phyloP scores from a whole-genome alignment of 2,329 filamentous ascomycete genomes.

The Trichoderma pleuroti region DNA sequence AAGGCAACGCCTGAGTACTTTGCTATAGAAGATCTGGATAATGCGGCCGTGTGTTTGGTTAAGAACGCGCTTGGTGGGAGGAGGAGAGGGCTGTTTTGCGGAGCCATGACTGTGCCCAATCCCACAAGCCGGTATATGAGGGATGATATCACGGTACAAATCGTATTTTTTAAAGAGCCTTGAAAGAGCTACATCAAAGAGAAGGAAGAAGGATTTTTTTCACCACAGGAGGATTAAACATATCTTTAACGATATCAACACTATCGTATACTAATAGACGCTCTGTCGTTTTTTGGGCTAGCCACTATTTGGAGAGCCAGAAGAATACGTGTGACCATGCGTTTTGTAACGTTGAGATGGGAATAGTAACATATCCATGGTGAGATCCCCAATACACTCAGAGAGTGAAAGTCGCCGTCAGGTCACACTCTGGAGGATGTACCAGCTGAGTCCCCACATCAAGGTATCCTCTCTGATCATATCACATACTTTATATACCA shows the following conservation, averaged over 20 bases:
- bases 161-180: slow-evolving; percentile 58
- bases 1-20: slow-evolving; percentile 51
- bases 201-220: background rate
- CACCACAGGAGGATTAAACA: background rate
- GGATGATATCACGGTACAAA: slow-evolving; percentile 80
- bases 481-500: background rate
- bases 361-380: background rate
- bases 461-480: background rate
- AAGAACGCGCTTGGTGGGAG: slow-evolving; percentile 77
- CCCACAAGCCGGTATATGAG: slow-evolving; percentile 63
- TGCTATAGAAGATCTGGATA: slow-evolving; percentile 69
- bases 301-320: background rate
- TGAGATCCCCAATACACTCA: background rate
- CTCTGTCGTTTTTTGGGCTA: background rate
- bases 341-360: background rate
- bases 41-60: slow-evolving; percentile 75
- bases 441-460: background rate
- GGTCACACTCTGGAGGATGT: background rate
- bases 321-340: background rate
- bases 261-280: fast-evolving
- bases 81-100: slow-evolving; percentile 69
- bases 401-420: background rate
- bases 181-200: background rate
- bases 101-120: slow-evolving; percentile 65
- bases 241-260: background rate